phyloP scores from a whole-genome alignment of 2,329 filamentous ascomycete genomes.

The Didymella glomerata region DNA sequence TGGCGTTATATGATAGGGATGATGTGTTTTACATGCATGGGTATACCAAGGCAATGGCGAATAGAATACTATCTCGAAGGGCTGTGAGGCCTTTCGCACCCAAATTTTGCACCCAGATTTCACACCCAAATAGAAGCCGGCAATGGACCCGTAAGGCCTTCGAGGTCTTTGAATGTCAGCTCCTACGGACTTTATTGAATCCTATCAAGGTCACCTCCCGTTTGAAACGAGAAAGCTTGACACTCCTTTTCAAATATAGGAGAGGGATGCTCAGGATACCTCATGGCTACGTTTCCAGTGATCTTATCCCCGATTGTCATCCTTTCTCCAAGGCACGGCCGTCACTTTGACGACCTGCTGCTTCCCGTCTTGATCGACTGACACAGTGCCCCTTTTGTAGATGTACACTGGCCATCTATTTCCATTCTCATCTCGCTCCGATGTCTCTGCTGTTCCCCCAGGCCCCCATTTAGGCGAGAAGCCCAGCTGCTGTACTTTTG shows the following conservation, averaged over 20 bases:
- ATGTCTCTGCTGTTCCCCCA: not conserved
- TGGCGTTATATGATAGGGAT: constrained; percentile 6
- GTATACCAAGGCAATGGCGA: constrained; percentile 4
- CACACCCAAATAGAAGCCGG: no score
- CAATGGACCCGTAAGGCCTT: no score
- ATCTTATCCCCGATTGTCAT: no score
- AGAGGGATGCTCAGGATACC: no score
- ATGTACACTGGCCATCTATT: not conserved
- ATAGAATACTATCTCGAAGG: not conserved
- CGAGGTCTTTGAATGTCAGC: no score
- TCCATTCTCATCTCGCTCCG: not conserved
- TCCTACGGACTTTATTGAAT: no score
- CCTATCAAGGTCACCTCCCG: no score
- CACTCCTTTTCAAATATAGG: no score
- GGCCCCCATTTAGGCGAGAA: not conserved
- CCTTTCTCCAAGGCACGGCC: not conserved
- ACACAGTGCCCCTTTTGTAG: not conserved
- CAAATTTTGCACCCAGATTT: no score
- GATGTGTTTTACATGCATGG: constrained; percentile 7
- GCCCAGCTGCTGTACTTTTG: not conserved
- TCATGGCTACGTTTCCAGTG: no score
- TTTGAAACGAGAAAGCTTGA: no score
- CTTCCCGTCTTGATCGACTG: not conserved
- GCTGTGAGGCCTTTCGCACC: no score
- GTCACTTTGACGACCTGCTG: not conserved